Evolutionary conservation across 306 rosid species (phyloP).

Genomic region (Argentina anserina): DNA sequence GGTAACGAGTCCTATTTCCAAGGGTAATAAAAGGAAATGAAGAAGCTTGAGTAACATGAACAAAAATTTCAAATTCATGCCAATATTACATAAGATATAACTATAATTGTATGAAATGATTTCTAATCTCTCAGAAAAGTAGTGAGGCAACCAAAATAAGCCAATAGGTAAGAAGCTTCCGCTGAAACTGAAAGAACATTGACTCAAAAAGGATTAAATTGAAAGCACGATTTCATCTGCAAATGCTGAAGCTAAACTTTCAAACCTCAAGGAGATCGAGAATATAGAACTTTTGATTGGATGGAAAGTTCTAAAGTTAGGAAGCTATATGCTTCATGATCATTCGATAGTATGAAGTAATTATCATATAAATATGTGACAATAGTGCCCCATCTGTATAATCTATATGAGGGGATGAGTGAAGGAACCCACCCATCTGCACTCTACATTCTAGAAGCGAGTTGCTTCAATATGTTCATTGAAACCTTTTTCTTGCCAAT

Average conservation of each 20-base stretch:
- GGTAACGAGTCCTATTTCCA: background rate
- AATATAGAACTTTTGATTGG: background rate
- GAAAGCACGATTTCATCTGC: background rate
- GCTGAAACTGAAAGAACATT: background rate
- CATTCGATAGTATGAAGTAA: background rate
- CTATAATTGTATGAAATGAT: background rate
- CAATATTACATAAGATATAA: background rate
- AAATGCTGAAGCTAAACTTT: background rate
- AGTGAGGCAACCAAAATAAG: background rate
- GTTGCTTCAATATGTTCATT: background rate
- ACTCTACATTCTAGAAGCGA: background rate
- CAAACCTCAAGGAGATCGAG: background rate
- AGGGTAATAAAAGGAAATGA: background rate
- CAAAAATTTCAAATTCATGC: background rate
- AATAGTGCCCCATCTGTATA: background rate
- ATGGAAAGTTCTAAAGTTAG: background rate
- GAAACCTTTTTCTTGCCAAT: too few relatives aligned
- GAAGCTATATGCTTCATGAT: background rate
- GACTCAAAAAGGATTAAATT: too few relatives aligned
- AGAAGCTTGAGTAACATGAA: background rate
- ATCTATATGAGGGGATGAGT: background rate
- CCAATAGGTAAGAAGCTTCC: background rate
- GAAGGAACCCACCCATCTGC: background rate
- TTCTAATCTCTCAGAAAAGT: background rate
- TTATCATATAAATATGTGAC: background rate